Percentiles rank a stretch among this genome's conserved stretches.
phyloP scores from a whole-genome alignment of 257 asterid genomes.

The Solanum stenotomum region DNA sequence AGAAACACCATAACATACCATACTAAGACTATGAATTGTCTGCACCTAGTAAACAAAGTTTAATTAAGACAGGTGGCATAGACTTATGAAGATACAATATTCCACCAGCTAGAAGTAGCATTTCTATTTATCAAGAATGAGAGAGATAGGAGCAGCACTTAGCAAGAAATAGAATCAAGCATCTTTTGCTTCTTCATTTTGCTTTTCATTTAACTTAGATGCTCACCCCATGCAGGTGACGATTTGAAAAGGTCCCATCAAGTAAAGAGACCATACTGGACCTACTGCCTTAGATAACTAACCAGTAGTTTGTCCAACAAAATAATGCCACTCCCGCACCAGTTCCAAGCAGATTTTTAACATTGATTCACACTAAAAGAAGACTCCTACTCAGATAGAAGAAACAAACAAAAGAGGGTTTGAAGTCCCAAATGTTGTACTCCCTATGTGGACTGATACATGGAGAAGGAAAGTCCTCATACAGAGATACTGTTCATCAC shows the following conservation, averaged over 20 bases:
- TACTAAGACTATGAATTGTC: not conserved
- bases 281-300: not conserved
- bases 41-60: not conserved
- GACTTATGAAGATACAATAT: not conserved
- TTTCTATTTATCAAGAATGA: not conserved
- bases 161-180: not conserved
- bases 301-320: not conserved
- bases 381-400: not conserved
- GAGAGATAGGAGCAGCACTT: not conserved
- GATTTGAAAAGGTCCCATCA: not conserved
- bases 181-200: not conserved
- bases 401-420: not conserved
- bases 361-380: not conserved
- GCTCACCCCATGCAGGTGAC: not conserved
- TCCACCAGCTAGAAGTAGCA: not conserved
- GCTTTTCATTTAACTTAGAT: not conserved
- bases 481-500: not conserved
- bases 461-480: not conserved
- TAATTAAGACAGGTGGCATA: not conserved
- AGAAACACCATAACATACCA: slow-evolving; percentile 1
- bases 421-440: not conserved
- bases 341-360: not conserved
- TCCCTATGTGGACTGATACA: not conserved
- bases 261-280: not conserved
- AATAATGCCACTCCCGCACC: not conserved